Conservation (phyloP, 257 asterid genomes). For the Gardenia jasminoides region DNA sequence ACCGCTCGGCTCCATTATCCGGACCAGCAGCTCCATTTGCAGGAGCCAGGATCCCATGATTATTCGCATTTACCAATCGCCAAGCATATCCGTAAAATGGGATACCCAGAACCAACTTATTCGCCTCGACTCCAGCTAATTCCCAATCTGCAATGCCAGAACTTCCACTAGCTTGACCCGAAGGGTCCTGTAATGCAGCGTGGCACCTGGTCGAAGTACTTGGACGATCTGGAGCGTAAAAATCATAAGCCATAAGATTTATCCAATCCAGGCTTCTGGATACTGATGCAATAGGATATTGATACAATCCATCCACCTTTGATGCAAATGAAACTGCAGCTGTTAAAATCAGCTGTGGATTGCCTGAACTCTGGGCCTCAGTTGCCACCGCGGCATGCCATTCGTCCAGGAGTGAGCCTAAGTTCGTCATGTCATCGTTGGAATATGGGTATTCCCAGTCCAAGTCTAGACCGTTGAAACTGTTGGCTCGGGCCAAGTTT, state of each 20-base stretch:
- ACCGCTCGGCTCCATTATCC: constrained; percentile 26
- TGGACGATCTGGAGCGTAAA: constrained; percentile 42
- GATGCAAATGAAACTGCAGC: constrained; percentile 36
- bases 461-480: constrained; percentile 46
- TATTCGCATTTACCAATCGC: constrained; percentile 27
- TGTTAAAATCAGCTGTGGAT: constrained; percentile 27
- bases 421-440: constrained; percentile 34
- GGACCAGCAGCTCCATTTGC: constrained; percentile 30
- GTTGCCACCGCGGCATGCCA: constrained; percentile 40
- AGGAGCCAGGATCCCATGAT: constrained; percentile 42
- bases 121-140: constrained; percentile 29
- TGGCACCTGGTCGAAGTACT: constrained; percentile 39
- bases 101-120: constrained; percentile 41
- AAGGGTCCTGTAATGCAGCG: constrained; percentile 39
- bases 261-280: constrained; percentile 38
- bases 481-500: constrained; percentile 30
- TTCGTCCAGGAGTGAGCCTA: constrained; percentile 35
- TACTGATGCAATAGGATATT: constrained; percentile 35
- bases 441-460: constrained; percentile 48
- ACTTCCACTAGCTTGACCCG: constrained; percentile 32
- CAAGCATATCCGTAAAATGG: constrained; percentile 55
- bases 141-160: constrained; percentile 35
- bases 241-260: constrained; percentile 50
- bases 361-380: constrained; percentile 30
- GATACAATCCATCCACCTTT: constrained; percentile 11